phyloP scores from a whole-genome alignment of 1,139 yeast genomes.

The Blastobotrys apis region DNA sequence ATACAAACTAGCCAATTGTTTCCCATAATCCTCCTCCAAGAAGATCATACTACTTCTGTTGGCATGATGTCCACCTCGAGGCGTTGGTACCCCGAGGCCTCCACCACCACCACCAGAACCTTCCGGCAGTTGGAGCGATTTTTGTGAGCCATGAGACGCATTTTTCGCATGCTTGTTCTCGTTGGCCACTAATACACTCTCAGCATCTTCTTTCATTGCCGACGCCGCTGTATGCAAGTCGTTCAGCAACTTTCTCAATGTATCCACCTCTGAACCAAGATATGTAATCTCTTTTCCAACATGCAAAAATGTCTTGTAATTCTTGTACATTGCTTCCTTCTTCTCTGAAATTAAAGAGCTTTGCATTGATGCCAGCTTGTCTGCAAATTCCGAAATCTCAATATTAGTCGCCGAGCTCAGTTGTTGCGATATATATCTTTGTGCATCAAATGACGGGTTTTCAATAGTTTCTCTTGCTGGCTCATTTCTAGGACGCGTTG shows the following conservation, averaged over 20 bases:
- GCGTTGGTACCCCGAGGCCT: constrained; percentile 1
- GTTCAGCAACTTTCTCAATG: constrained; percentile 55
- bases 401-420: constrained; percentile 64
- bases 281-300: constrained; percentile 61
- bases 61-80: constrained; percentile 8
- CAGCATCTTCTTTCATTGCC: constrained; percentile 69
- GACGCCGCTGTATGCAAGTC: constrained; percentile 60
- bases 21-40: constrained; percentile 77
- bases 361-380: constrained; percentile 51
- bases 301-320: constrained; percentile 66
- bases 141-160: neutral
- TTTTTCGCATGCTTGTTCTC: constrained; percentile 8
- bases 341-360: constrained; percentile 58
- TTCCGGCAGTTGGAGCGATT: neutral
- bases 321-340: constrained; percentile 60
- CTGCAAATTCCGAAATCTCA: constrained; percentile 68
- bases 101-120: constrained; percentile 2
- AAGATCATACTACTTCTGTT: constrained; percentile 70
- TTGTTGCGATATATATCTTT: constrained; percentile 49
- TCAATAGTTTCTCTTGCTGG: constrained; percentile 17
- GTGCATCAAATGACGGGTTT: constrained; percentile 44
- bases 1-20: constrained; percentile 65
- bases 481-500: constrained; percentile 3
- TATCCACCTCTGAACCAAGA: constrained; percentile 61
- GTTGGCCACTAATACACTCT: constrained; percentile 32